Evolutionary conservation across 2,329 filamentous ascomycete species (phyloP).

Genomic region (Chaetothyriales sp.): DNA sequence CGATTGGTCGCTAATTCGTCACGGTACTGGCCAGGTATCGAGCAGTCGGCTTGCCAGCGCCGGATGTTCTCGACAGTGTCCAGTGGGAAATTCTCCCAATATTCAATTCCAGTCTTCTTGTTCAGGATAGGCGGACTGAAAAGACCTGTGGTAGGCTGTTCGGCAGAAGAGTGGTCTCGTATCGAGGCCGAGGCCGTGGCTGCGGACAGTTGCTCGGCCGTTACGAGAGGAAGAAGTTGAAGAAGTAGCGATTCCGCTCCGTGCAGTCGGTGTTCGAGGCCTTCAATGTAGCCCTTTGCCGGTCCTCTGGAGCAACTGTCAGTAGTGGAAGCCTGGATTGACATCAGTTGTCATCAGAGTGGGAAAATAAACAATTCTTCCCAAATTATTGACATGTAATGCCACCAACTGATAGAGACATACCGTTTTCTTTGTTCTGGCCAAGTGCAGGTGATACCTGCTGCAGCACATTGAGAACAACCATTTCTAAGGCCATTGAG

Average conservation of each 20-base stretch:
- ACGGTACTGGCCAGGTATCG: constrained; percentile 5
- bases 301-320: constrained; percentile 24
- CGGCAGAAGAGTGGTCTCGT: background rate
- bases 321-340: background rate
- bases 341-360: background rate
- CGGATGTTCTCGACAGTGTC: constrained; percentile 22
- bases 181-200: constrained; percentile 12
- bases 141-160: background rate
- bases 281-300: constrained; percentile 33
- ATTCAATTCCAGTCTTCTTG: constrained; percentile 23
- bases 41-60: constrained; percentile 24
- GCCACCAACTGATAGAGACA: background rate
- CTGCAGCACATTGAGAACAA: constrained; percentile 12
- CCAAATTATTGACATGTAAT: background rate
- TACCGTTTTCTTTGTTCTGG: constrained; percentile 15
- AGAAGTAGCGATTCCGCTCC: constrained; percentile 29
- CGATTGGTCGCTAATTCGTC: background rate
- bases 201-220: constrained; percentile 20
- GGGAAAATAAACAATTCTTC: background rate
- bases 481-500: constrained; percentile 6
- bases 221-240: constrained; percentile 22
- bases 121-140: constrained; percentile 12
- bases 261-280: constrained; percentile 28
- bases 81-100: constrained; percentile 26
- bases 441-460: constrained; percentile 13